These are phyloP conservation scores for Mucuna pruriens DNA, from an alignment of 306 rosid species.

Conservation along the genomic window DNA sequence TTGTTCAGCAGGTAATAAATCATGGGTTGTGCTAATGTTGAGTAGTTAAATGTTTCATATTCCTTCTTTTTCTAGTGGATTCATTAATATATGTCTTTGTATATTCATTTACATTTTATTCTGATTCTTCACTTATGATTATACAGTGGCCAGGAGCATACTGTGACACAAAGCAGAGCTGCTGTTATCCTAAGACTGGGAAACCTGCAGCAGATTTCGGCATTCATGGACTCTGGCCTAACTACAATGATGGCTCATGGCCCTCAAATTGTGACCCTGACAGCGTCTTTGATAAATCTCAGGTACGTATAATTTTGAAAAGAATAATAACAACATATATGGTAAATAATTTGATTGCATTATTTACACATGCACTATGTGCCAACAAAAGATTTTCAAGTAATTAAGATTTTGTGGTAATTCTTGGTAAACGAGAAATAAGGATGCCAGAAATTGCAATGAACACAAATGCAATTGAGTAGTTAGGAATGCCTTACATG, in stretches of 20 bases:
- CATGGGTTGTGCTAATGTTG: background rate
- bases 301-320: conserved; percentile 43
- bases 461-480: conserved; percentile 3
- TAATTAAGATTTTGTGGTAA: background rate
- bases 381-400: background rate
- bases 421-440: too few species aligned
- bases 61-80: background rate
- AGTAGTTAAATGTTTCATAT: background rate
- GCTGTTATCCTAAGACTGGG: conserved; percentile 78
- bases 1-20: conserved; percentile 69
- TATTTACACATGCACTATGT: background rate
- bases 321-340: background rate
- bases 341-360: background rate
- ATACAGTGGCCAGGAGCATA: conserved; percentile 85
- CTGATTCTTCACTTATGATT: background rate
- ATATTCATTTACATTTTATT: background rate
- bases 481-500: background rate
- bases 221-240: conserved; percentile 84
- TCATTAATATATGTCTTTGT: background rate
- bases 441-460: background rate
- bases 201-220: conserved; percentile 74
- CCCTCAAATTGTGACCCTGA: conserved; percentile 77
- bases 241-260: conserved; percentile 68
- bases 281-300: conserved; percentile 70
- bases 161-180: conserved; percentile 70